Percentiles rank a stretch among this genome's conserved stretches.
phyloP scores from a whole-genome alignment of 768 basidiomycete species.

The Boletus pseudopeckii region DNA sequence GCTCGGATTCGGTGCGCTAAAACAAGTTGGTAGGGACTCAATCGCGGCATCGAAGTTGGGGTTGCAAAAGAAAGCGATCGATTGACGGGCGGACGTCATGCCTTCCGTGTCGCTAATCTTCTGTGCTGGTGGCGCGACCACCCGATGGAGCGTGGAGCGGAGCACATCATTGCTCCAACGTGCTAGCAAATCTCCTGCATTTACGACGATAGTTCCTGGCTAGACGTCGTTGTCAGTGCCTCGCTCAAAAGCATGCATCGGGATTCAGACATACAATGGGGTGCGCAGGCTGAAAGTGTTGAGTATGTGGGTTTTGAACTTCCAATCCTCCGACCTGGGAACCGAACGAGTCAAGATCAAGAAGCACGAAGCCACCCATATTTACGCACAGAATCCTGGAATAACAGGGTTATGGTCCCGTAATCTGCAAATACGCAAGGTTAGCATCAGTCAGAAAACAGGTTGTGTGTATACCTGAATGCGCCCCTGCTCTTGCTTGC shows the following conservation, averaged over 20 bases:
- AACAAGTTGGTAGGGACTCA: conserved; percentile 65
- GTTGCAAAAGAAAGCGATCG: conserved; percentile 86
- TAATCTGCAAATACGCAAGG: conserved; percentile 48
- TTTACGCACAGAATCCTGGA: conserved; percentile 63
- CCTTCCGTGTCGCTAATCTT: conserved; percentile 46
- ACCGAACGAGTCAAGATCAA: conserved; percentile 1
- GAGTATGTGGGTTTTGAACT: conserved; percentile 77
- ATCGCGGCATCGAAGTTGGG: conserved; percentile 70
- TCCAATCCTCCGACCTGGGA: conserved; percentile 75
- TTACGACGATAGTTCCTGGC: conserved; percentile 81
- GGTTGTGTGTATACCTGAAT: conserved; percentile 50
- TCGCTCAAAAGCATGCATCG: background rate
- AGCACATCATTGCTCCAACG: conserved; percentile 83
- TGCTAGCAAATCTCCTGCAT: conserved; percentile 75
- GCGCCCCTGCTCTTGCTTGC: conserved; percentile 78
- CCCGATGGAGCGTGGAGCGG: conserved; percentile 77
- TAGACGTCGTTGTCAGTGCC: conserved; percentile 27
- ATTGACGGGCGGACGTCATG: conserved; percentile 67
- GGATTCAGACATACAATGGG: conserved; percentile 58
- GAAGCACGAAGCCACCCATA: background rate
- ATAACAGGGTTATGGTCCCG: conserved; percentile 76
- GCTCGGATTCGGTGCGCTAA: conserved; percentile 40
- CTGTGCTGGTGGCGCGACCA: conserved; percentile 65
- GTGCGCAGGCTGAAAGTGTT: conserved; percentile 63
- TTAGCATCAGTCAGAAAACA: background rate